Evolutionary conservation across 257 asterid species (phyloP).

Genomic region (Solanum infundibuliforme): DNA sequence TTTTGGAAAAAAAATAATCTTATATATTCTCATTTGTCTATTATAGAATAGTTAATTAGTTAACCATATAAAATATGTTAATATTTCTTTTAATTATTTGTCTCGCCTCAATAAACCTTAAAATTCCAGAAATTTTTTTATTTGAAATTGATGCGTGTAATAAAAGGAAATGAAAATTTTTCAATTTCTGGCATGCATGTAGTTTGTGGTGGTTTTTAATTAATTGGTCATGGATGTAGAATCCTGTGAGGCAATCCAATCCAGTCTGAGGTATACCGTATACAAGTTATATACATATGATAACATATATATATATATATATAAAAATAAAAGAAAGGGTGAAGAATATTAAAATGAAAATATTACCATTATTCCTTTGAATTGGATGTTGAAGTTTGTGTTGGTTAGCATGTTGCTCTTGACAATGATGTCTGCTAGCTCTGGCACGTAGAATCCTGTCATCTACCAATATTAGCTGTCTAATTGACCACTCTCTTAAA

Average conservation of each 20-base stretch:
- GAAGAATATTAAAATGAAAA: not conserved
- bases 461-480: not conserved
- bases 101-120: not conserved
- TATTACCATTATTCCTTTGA: conserved; percentile 36
- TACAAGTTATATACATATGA: not conserved
- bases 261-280: not conserved
- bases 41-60: too few species aligned
- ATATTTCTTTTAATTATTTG: too few species aligned
- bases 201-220: too few species aligned
- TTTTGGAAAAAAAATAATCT: too few species aligned
- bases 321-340: not conserved
- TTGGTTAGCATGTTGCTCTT: conserved; percentile 5
- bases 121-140: not conserved
- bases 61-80: not conserved
- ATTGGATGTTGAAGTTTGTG: conserved; percentile 10
- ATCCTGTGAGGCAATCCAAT: not conserved
- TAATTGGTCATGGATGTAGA: not conserved
- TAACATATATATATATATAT: too few species aligned
- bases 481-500: not conserved
- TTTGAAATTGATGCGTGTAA: too few species aligned
- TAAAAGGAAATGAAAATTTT: too few species aligned
- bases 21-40: not conserved
- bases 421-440: conserved; percentile 27
- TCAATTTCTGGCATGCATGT: too few species aligned
- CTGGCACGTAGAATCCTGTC: conserved; percentile 29